A percentile compares a stretch with the other conserved stretches of the same genome.
phyloP scores from a whole-genome alignment of 2,329 filamentous ascomycete genomes.

The Fusarium pseudocircinatum region DNA sequence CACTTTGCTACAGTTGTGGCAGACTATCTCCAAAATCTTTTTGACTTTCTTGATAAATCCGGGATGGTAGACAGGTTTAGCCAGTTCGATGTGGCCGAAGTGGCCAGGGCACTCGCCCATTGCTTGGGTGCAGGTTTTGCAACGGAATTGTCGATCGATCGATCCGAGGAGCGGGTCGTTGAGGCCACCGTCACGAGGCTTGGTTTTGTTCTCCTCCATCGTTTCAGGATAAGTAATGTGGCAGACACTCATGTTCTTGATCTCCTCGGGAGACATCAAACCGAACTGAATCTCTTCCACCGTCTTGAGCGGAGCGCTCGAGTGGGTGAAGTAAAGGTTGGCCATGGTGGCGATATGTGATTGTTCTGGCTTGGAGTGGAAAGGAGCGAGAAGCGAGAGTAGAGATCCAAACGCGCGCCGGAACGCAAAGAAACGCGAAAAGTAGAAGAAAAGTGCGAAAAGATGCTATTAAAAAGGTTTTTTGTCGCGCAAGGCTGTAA shows the following conservation, averaged over 20 bases:
- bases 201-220: slow-evolving; percentile 95
- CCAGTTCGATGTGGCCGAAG: slow-evolving; percentile 98
- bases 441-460: slow-evolving; percentile 38
- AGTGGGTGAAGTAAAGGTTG: slow-evolving; percentile 90
- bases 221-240: slow-evolving; percentile 99
- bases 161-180: slow-evolving; percentile 97
- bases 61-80: slow-evolving; percentile 92
- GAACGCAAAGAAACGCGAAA: slow-evolving; percentile 40
- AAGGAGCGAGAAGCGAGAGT: slow-evolving; percentile 40
- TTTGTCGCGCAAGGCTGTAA: slow-evolving; percentile 39
- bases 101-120: slow-evolving; percentile 97
- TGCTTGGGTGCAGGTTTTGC: slow-evolving; percentile 94
- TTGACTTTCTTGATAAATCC: slow-evolving; percentile 99
- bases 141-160: slow-evolving; percentile 95
- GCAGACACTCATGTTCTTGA: slow-evolving; percentile 97
- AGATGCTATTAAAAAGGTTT: slow-evolving; percentile 32
- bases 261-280: slow-evolving; percentile 96
- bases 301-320: slow-evolving; percentile 94
- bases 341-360: slow-evolving; percentile 74
- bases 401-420: slow-evolving; percentile 39
- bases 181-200: slow-evolving; percentile 88
- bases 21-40: slow-evolving; percentile 98
- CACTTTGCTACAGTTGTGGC: slow-evolving; percentile 98
- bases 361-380: slow-evolving; percentile 39
- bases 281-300: slow-evolving; percentile 99